Base-by-base conservation (phyloP, 352 stramenopile species). In the Pythium diclinum region DNA sequence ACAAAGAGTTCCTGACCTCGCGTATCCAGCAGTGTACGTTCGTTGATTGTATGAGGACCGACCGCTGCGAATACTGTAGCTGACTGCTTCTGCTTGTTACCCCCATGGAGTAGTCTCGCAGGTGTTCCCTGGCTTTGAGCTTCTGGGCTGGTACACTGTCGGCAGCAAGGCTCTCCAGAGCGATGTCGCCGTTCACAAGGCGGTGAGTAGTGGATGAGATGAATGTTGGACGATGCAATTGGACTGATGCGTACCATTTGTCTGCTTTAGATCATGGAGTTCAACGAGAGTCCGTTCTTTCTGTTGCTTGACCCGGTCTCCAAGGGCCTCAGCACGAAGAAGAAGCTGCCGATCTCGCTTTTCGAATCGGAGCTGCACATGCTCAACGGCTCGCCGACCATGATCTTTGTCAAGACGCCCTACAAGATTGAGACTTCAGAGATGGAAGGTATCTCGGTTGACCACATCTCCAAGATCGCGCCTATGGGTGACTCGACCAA, bases 371-470 rank as follows among this genome's bases (percentile, higher is more conserved):
- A 96, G 61, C 65, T 96, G 52, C 87, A 96, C 51, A 73, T 96
- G 64, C 65, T 95, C 25, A 88, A 95, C 49, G 83, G 86, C 33
- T 69, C 83, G 36, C 89, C 89, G 30, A 96, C 89, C 65, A 96
- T 92, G 85, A 79, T 97, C 46, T 96, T 97, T 60, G 89, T 95
- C 28, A 87, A 93, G 68, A 75, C 87, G 9, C 78, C 85, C 33
- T 97, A 94, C 64, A 93, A 94, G 60, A 83, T 97, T 54, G 81
- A 95, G 51, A 95, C 89, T 48, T 89, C 83, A 2, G 87, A 96
- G 69, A 88, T 85, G 23, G 88, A 97, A 65, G 80, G 85, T 28
- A 95, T 97, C 60, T 76, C 82, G 6, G 84, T 97, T 13, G 89
- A 97, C 48, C 83, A 95, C 69, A 94, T 97, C 47, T 95, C 88